Conservation (phyloP, 1,284 basidiomycete genomes). For the Exobasidium cylindrosporum region DNA sequence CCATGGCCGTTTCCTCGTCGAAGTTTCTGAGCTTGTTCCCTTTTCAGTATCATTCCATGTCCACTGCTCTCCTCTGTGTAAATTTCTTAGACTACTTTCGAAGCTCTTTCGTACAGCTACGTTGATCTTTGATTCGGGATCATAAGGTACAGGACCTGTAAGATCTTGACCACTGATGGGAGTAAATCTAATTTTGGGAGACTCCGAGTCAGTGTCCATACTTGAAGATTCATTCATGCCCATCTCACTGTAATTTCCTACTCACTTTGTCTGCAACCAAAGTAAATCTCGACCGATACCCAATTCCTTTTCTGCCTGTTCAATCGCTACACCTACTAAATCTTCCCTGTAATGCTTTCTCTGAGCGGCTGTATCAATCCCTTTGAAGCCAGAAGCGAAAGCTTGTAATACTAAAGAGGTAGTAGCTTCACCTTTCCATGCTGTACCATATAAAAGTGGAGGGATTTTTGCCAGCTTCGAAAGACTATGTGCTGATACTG, state of each 20-base stretch:
- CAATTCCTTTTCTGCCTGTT: constrained; percentile 24
- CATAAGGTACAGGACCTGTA: constrained; percentile 32
- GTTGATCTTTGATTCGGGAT: constrained; percentile 25
- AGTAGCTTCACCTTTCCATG: constrained; percentile 47
- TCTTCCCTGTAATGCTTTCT: constrained; percentile 53
- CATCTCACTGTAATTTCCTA: not conserved
- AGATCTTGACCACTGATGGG: constrained; percentile 43
- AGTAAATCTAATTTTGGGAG: constrained; percentile 26
- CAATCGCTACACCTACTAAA: constrained; percentile 43
- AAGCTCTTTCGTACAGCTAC: constrained; percentile 39
- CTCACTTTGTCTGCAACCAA: constrained; percentile 50
- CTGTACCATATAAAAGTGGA: constrained; percentile 48
- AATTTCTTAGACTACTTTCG: constrained; percentile 23
- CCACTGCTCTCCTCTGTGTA: constrained; percentile 27
- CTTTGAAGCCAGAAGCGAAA: constrained; percentile 43
- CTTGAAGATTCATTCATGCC: not conserved
- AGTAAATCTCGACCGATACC: constrained; percentile 28
- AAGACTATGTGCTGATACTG: not conserved
- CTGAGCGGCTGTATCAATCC: constrained; percentile 50
- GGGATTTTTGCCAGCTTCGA: constrained; percentile 26
- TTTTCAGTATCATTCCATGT: not conserved
- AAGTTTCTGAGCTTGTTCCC: not conserved
- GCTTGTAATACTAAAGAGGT: constrained; percentile 40
- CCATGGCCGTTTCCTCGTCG: constrained; percentile 25
- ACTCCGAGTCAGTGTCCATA: too few species aligned